Evolutionary conservation across 202 grass and related monocot species (phyloP), one percentile per base, ranked within the genome.

Genomic region (Zizania palustris): DNA sequence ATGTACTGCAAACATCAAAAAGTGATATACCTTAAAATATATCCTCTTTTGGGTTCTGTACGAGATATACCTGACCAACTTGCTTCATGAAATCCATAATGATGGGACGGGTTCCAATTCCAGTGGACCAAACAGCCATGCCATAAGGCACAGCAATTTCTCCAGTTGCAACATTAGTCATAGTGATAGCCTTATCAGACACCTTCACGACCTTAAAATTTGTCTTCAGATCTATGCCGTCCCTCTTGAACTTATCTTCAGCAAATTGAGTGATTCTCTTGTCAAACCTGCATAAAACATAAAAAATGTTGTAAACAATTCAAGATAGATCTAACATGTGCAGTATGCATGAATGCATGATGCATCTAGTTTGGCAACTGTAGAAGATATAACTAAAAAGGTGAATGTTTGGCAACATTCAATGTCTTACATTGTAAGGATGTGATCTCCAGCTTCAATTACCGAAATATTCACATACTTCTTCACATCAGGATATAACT

Each of bases 201-300:
- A 93, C 91, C 75, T 93, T 90, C 10, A 93, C 85, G 5, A 93
- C 91, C 55, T 85, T 84, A 69, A 88, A 93, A 85, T 93, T 93
- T 67, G 91, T 93, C 65, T 88, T 93, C 60, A 93, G 74, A 80
- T 93, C 85, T 70, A 90, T 93, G 46, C 87, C 85, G 11, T 77
- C 72, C 83, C 91, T 85, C 85, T 93, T 78, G 79, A 93, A 93
- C 57, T 93, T 93, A 33, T 85, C 85, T 82, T 90, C 91, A 70
- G 91, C 91, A 90, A 93, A 93, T 70, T 93, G 61, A 6, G 87
- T 85, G 72, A 93, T 93, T 87, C 91, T 93, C 88, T 93, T 93
- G 72, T 93, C 91, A 69, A 93, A 90, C 91, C 91, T 90, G 49
- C 40, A 85, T 63, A 18, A 75, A 65, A 28, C 14, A 79, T 57